These are phyloP conservation scores for Sclerotinia glacialis DNA, from an alignment of 2,329 filamentous ascomycete species.

Conservation along the genomic window DNA sequence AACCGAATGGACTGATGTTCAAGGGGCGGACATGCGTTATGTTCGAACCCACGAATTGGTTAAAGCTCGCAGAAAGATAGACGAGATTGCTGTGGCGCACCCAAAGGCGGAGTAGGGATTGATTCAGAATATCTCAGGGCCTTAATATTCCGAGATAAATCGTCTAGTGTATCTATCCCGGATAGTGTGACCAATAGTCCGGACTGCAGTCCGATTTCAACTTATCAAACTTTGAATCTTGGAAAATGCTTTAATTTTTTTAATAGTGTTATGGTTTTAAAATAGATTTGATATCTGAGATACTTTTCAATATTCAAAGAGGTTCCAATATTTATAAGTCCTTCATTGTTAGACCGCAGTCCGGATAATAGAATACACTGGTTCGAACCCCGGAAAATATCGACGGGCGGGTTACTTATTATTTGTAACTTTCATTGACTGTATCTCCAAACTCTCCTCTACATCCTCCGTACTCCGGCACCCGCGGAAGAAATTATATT, in stretches of 20 bases:
- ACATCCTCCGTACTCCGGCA: background rate
- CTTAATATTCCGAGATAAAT: background rate
- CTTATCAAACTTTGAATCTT: background rate
- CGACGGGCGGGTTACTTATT: background rate
- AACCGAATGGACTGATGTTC: constrained; percentile 19
- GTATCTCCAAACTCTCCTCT: background rate
- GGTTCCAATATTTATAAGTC: background rate
- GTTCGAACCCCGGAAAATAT: background rate
- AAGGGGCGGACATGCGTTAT: constrained; percentile 13
- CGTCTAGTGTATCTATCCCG: background rate
- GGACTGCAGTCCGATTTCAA: background rate
- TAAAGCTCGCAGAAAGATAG: constrained; percentile 1
- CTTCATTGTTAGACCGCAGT: background rate
- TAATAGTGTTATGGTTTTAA: background rate
- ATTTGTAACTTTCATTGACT: background rate
- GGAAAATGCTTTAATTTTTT: background rate
- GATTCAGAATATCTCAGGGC: background rate
- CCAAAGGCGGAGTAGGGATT: background rate
- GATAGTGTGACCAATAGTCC: background rate
- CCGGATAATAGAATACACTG: background rate
- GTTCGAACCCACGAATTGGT: constrained; percentile 15
- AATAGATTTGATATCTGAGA: background rate
- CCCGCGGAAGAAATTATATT: background rate
- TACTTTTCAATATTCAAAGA: background rate
- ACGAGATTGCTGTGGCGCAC: background rate